Conservation (phyloP, 2,329 filamentous ascomycete genomes). For the Endothia cerciana region DNA sequence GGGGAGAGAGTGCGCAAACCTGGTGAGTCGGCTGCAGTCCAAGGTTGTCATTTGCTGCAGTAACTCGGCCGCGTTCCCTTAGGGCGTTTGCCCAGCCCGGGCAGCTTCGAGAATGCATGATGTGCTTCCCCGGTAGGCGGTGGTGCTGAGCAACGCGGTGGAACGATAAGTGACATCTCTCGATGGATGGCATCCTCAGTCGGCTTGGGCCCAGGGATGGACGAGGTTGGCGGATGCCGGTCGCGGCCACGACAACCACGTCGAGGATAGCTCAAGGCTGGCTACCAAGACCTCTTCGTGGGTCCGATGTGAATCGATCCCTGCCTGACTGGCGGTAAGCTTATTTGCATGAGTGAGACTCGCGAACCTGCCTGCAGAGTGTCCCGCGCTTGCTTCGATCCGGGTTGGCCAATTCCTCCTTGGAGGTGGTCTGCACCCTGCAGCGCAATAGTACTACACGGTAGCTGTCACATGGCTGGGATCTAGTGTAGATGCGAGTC, state of each 20-base stretch:
- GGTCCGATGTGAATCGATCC: slow-evolving; percentile 10
- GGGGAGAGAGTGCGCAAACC: slow-evolving; percentile 12
- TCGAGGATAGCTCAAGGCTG: slow-evolving; percentile 21
- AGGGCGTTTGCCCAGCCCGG: slow-evolving; percentile 17
- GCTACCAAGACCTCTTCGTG: slow-evolving; percentile 1
- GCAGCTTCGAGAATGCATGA: slow-evolving; percentile 12
- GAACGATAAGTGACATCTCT: slow-evolving; percentile 20
- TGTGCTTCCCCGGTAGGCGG: slow-evolving; percentile 2
- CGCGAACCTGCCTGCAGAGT: neutral
- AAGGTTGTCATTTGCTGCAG: slow-evolving; percentile 16
- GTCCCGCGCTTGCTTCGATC: neutral
- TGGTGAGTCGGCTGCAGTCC: slow-evolving; percentile 16
- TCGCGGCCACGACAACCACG: slow-evolving; percentile 20
- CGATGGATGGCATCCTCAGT: slow-evolving; percentile 2
- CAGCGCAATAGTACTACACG: slow-evolving; percentile 2
- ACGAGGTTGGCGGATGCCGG: slow-evolving; percentile 14
- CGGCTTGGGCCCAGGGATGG: slow-evolving; percentile 9
- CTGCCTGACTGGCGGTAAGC: slow-evolving; percentile 21
- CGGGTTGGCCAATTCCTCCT: neutral
- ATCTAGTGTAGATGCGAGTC: neutral
- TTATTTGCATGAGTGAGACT: slow-evolving; percentile 6
- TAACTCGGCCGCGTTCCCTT: slow-evolving; percentile 4
- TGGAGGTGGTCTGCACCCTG: neutral
- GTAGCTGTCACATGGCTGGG: slow-evolving; percentile 24
- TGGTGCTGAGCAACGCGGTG: slow-evolving; percentile 18